Evolutionary conservation across 768 basidiomycete genomes (phyloP).

Genomic region (Holtermanniella nyarrowii): DNA sequence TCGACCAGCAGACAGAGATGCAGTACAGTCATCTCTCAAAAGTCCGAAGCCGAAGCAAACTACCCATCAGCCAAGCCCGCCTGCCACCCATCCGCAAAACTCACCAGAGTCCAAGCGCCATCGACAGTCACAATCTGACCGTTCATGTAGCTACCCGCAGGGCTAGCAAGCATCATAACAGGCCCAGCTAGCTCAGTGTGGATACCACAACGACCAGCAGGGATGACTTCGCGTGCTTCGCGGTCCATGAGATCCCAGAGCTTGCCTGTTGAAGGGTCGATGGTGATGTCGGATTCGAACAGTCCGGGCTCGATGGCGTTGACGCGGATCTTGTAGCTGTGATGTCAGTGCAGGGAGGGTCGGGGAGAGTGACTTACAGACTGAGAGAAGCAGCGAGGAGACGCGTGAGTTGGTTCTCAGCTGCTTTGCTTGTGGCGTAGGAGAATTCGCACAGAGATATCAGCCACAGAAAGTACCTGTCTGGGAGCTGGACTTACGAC

Average conservation of each 20-base stretch:
- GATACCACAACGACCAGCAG: slow-evolving; percentile 19
- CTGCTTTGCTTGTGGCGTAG: slow-evolving; percentile 31
- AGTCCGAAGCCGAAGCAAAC: not conserved
- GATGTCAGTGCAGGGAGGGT: slow-evolving; percentile 17
- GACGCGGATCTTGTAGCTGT: slow-evolving; percentile 32
- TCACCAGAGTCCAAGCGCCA: slow-evolving; percentile 25
- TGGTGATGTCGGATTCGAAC: slow-evolving; percentile 20
- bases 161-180: slow-evolving; percentile 27
- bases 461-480: too few relatives aligned
- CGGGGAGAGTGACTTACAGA: not conserved
- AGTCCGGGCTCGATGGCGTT: slow-evolving; percentile 29
- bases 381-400: not conserved
- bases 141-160: slow-evolving; percentile 31
- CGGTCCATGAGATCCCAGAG: slow-evolving; percentile 4
- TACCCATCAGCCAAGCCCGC: not conserved
- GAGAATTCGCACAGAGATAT: slow-evolving; percentile 24
- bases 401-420: slow-evolving; percentile 7
- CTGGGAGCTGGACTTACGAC: too few relatives aligned
- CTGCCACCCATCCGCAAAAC: not conserved
- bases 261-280: slow-evolving; percentile 4
- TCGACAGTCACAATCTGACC: slow-evolving; percentile 18
- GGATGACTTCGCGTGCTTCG: slow-evolving; percentile 14
- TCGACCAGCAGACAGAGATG: too few relatives aligned
- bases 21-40: not conserved
- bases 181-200: slow-evolving; percentile 32